phyloP scores from a whole-genome alignment of 768 basidiomycete species.

The Leccinum olivaceopallidum region DNA sequence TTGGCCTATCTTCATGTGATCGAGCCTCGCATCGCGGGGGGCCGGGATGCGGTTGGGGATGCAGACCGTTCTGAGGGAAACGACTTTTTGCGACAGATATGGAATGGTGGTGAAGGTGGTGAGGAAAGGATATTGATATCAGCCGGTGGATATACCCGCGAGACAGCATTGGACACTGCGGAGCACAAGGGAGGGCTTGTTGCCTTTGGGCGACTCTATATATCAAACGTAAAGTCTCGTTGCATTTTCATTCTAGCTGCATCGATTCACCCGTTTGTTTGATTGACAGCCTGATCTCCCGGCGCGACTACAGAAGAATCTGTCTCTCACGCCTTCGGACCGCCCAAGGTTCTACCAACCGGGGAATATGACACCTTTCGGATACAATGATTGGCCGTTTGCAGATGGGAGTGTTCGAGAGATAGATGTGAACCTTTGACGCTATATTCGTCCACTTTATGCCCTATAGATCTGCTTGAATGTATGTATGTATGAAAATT shows the following conservation, averaged over 20 bases:
- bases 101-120: slow-evolving; percentile 33
- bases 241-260: neutral
- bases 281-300: too few species aligned
- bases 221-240: neutral
- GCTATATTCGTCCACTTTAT: neutral
- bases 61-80: neutral
- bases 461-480: neutral
- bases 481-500: neutral
- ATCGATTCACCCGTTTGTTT: neutral
- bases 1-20: neutral
- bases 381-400: neutral
- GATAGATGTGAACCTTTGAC: neutral
- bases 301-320: neutral
- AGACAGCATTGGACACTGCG: neutral
- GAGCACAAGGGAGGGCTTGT: neutral
- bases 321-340: neutral
- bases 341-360: neutral
- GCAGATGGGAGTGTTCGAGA: neutral
- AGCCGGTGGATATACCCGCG: neutral
- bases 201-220: neutral
- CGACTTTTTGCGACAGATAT: slow-evolving; percentile 40
- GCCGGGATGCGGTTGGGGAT: neutral
- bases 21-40: neutral
- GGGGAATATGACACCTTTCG: neutral
- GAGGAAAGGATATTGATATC: neutral